These are phyloP conservation scores for Bipolaris gigantea DNA, from an alignment of 2,329 filamentous ascomycete genomes.

Conservation along the genomic window DNA sequence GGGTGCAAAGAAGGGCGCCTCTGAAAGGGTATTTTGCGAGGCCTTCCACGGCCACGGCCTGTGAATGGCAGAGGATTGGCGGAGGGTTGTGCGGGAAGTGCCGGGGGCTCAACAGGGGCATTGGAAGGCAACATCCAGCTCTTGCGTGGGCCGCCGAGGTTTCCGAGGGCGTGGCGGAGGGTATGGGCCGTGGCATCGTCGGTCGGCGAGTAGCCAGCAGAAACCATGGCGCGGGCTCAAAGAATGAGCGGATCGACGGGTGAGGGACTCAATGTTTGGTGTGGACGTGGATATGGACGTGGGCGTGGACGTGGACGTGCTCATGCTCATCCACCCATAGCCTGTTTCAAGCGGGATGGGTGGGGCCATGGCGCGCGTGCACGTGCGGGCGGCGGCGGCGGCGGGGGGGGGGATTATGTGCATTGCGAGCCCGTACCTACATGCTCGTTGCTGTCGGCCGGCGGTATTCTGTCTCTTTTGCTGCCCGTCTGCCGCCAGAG, in stretches of 20 bases:
- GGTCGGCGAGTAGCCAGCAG: slow-evolving; percentile 3
- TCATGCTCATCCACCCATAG: background rate
- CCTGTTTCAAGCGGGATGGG: background rate
- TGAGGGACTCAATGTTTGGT: background rate
- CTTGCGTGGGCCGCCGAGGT: slow-evolving; percentile 35
- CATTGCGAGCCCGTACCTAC: too few relatives aligned
- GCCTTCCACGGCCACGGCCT: slow-evolving; percentile 14
- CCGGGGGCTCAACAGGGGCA: background rate
- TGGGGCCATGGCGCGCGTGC: background rate
- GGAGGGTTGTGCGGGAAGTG: background rate
- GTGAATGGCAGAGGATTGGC: slow-evolving; percentile 3
- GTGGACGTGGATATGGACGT: background rate
- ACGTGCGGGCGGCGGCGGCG: background rate
- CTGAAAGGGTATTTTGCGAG: slow-evolving; percentile 10
- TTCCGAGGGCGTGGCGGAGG: slow-evolving; percentile 35
- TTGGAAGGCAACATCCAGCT: slow-evolving; percentile 33
- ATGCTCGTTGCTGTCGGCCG: too few relatives aligned
- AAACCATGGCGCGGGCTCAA: slow-evolving; percentile 13
- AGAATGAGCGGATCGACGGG: background rate
- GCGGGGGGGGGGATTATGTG: background rate
- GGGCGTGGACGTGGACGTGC: background rate
- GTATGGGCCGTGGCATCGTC: slow-evolving; percentile 23
- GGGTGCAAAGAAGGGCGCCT: background rate
- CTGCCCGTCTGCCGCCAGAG: too few relatives aligned
- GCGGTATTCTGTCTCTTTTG: too few relatives aligned